Percentiles rank a stretch among this genome's conserved stretches.
Conservation (phyloP, 1,139 yeast genomes). For the Scheffersomyces parashehatae region DNA sequence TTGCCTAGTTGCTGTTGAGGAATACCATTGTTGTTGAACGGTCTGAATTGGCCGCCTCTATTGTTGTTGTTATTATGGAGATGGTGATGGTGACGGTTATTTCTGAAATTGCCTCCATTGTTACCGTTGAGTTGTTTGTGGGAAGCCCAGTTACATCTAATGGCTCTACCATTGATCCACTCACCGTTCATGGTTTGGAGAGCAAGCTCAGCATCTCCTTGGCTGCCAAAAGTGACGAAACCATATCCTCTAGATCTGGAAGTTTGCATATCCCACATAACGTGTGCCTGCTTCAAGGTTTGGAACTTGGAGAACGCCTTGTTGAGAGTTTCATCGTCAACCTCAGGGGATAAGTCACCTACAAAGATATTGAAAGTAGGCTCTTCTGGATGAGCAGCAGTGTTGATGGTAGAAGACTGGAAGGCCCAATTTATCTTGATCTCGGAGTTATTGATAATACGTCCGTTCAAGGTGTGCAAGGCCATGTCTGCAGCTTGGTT, state of each 20-base stretch:
- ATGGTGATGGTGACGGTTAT: constrained; percentile 13
- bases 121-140: constrained; percentile 50
- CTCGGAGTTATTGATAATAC: constrained; percentile 49
- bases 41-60: constrained; percentile 13
- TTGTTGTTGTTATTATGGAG: constrained; percentile 7
- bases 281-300: constrained; percentile 80
- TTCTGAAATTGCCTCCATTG: constrained; percentile 8
- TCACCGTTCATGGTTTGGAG: constrained; percentile 75
- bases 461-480: constrained; percentile 59
- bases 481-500: constrained; percentile 65
- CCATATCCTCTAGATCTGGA: constrained; percentile 92
- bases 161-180: constrained; percentile 69
- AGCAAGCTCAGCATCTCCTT: constrained; percentile 73
- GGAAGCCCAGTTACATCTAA: constrained; percentile 88
- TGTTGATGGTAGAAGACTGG: constrained; percentile 55
- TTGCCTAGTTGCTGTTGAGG: constrained; percentile 8
- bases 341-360: constrained; percentile 83
- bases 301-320: constrained; percentile 60
- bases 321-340: constrained; percentile 72
- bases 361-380: constrained; percentile 73
- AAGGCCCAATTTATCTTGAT: constrained; percentile 81
- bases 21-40: constrained; percentile 12
- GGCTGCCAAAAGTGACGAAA: constrained; percentile 75
- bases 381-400: constrained; percentile 55
- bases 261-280: constrained; percentile 97